Evolutionary conservation across 805 yeast species (phyloP).

Genomic region (Millerago galiae): DNA sequence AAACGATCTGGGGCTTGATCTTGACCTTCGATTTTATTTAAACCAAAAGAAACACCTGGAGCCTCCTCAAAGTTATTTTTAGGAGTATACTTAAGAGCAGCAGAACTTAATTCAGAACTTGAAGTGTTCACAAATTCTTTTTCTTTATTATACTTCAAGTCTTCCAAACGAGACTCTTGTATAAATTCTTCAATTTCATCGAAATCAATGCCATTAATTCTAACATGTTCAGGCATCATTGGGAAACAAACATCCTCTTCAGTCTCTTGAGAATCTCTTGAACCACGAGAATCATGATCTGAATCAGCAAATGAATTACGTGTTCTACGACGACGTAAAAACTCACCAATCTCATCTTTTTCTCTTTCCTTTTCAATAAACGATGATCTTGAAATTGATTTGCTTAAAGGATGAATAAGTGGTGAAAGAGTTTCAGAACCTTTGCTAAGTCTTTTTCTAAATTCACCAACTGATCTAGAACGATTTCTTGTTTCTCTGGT

Average conservation of each 20-base stretch:
- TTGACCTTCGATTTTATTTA: conserved; percentile 31
- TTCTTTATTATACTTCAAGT: conserved; percentile 25
- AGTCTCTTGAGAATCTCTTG: conserved; percentile 80
- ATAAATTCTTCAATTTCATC: conserved; percentile 84
- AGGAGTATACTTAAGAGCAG: conserved; percentile 63
- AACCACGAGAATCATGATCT: conserved; percentile 66
- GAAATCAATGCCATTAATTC: conserved; percentile 78
- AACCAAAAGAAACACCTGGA: conserved; percentile 35
- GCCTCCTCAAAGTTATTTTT: conserved; percentile 6
- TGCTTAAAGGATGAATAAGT: conserved; percentile 18
- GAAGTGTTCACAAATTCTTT: conserved; percentile 5
- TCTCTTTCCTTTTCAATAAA: conserved; percentile 22
- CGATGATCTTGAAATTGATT: conserved; percentile 19
- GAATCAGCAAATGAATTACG: conserved; percentile 40
- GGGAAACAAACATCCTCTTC: conserved; percentile 99
- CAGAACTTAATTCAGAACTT: conserved; percentile 33
- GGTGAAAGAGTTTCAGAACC: conserved; percentile 18
- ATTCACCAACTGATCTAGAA: conserved; percentile 34
- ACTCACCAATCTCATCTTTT: conserved; percentile 26
- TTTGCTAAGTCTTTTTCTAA: conserved; percentile 23
- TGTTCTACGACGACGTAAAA: conserved; percentile 28
- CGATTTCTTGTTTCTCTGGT: conserved; percentile 16
- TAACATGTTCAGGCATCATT: conserved; percentile 60
- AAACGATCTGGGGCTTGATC: conserved; percentile 63
- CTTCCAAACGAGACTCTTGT: conserved; percentile 50